Evolutionary conservation across 371 early-diverging fungal genomes (phyloP).

Genomic region (Mortierella sp.): DNA sequence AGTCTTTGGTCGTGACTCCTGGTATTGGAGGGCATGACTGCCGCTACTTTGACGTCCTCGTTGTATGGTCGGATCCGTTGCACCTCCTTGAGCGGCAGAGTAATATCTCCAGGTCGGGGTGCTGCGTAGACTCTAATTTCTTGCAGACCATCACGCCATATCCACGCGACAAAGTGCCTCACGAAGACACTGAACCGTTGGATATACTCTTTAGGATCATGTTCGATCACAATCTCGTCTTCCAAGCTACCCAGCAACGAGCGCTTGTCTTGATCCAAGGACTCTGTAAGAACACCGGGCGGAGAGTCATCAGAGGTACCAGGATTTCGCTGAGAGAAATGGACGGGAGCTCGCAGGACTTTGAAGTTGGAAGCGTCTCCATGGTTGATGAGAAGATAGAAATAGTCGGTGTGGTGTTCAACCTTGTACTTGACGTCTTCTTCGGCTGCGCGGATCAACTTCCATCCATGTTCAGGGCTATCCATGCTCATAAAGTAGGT

Average conservation of each 20-base stretch:
- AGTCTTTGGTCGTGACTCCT: constrained; percentile 16
- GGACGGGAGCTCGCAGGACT: constrained; percentile 46
- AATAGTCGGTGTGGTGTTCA: constrained; percentile 55
- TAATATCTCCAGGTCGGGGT: constrained; percentile 10
- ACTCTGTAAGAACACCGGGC: too few species aligned
- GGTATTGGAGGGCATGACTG: constrained; percentile 27
- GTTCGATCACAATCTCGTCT: constrained; percentile 26
- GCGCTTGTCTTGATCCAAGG: too few species aligned
- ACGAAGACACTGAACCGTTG: constrained; percentile 59
- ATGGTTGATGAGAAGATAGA: constrained; percentile 59
- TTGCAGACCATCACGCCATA: constrained; percentile 55
- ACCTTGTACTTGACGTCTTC: constrained; percentile 53
- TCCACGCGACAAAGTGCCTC: constrained; percentile 58
- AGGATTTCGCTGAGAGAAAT: too few species aligned
- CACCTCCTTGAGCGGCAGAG: constrained; percentile 18
- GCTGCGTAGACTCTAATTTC: constrained; percentile 30
- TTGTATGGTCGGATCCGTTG: constrained; percentile 32
- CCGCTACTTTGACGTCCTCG: constrained; percentile 12
- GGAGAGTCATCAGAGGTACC: too few species aligned
- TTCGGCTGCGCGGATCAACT: constrained; percentile 18
- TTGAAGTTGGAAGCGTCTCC: constrained; percentile 48
- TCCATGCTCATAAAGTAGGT: constrained; percentile 31
- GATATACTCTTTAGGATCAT: constrained; percentile 35
- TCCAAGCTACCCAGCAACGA: constrained; percentile 1
- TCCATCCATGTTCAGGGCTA: constrained; percentile 26